These are phyloP conservation scores for Scedosporium boydii DNA, from an alignment of 2,329 filamentous ascomycete species.

Conservation along the genomic window DNA sequence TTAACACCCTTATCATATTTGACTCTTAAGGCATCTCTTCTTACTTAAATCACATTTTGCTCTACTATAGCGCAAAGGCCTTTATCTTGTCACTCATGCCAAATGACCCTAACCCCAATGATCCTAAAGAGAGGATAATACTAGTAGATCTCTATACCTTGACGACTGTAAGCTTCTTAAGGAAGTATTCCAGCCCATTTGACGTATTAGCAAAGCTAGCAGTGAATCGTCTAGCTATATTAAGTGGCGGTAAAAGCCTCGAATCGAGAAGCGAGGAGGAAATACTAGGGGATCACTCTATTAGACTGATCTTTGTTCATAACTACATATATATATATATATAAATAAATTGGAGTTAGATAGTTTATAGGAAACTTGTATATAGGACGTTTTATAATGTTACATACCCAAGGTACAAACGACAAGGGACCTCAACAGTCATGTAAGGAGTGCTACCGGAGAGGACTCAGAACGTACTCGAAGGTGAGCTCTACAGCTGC, in stretches of 20 bases:
- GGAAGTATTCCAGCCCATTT: slow-evolving; percentile 74
- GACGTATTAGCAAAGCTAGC: slow-evolving; percentile 65
- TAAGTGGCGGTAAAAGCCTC: slow-evolving; percentile 9
- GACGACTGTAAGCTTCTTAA: slow-evolving; percentile 56
- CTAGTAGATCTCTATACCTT: slow-evolving; percentile 84
- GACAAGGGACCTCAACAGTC: too few relatives aligned
- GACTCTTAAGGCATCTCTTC: slow-evolving; percentile 72
- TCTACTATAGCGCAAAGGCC: slow-evolving; percentile 69
- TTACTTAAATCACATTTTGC: slow-evolving; percentile 88
- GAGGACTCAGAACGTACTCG: too few relatives aligned
- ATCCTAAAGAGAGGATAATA: slow-evolving; percentile 24
- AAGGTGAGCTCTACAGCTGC: too few relatives aligned
- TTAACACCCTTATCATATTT: slow-evolving; percentile 85
- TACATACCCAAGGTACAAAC: too few relatives aligned
- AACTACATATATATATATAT: too few relatives aligned
- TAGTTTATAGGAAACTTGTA: too few relatives aligned
- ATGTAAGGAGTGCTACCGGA: too few relatives aligned
- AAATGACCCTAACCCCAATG: slow-evolving; percentile 48
- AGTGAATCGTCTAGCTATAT: slow-evolving; percentile 32
- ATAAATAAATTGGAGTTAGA: too few relatives aligned
- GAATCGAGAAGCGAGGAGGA: slow-evolving; percentile 7
- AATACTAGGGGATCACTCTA: too few relatives aligned
- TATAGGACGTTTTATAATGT: too few relatives aligned
- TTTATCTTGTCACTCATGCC: slow-evolving; percentile 62
- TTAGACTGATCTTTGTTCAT: too few relatives aligned